phyloP scores from a whole-genome alignment of 495 filamentous ascomycete species.

The Zalerion maritima region DNA sequence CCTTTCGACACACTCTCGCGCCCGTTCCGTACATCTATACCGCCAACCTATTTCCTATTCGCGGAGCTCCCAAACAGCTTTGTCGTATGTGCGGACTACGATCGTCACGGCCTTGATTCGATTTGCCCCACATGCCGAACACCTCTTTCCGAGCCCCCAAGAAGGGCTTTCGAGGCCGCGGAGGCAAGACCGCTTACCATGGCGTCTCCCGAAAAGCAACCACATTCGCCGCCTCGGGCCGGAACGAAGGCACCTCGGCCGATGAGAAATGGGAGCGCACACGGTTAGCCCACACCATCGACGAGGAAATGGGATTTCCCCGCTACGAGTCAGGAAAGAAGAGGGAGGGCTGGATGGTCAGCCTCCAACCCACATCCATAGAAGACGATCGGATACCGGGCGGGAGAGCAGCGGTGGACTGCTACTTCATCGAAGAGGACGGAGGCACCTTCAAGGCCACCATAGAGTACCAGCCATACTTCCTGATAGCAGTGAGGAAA shows the following conservation, averaged over 20 bases:
- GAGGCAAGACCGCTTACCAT: constrained; percentile 41
- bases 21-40: too few species aligned
- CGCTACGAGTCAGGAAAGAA: constrained; percentile 82
- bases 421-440: constrained; percentile 91
- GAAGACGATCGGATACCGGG: constrained; percentile 66
- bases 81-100: too few species aligned
- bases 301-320: constrained; percentile 85
- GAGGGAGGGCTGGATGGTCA: constrained; percentile 84
- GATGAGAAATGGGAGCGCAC: constrained; percentile 76
- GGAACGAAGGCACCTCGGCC: constrained; percentile 69
- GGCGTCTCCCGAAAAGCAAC: constrained; percentile 34
- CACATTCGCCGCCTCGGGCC: constrained; percentile 63
- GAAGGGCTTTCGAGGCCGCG: constrained; percentile 36
- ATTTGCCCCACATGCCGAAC: constrained; percentile 26
- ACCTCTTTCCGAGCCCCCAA: constrained; percentile 30
- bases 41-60: too few species aligned
- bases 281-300: constrained; percentile 74
- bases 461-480: constrained; percentile 92
- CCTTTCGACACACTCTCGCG: too few species aligned
- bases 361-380: constrained; percentile 78
- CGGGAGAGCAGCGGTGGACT: constrained; percentile 83
- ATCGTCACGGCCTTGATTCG: too few species aligned
- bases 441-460: constrained; percentile 93
- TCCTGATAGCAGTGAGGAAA: constrained; percentile 78
- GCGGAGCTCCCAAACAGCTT: too few species aligned